Conservation (phyloP, 1,284 basidiomycete species). For the Ganoderma sp. region DNA sequence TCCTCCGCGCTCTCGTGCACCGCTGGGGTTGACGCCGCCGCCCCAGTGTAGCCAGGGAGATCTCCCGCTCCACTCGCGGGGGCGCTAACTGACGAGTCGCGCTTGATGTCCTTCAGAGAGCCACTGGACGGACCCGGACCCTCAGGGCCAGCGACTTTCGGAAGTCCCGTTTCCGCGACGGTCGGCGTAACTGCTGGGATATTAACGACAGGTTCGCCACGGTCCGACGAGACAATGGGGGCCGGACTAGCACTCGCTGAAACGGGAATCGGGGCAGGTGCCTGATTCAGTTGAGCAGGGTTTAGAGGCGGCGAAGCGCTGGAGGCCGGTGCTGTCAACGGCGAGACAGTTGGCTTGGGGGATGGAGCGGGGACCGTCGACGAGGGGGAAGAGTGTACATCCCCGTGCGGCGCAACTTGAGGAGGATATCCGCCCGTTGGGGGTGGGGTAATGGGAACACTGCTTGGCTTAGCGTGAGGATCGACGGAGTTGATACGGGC, state of each 20-base stretch:
- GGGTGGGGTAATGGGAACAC: slow-evolving; percentile 52
- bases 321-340: slow-evolving; percentile 28
- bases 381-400: slow-evolving; percentile 16
- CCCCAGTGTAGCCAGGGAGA: slow-evolving; percentile 18
- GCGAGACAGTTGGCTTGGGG: slow-evolving; percentile 25
- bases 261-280: slow-evolving; percentile 60
- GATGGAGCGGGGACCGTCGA: slow-evolving; percentile 16
- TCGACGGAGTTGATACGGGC: slow-evolving; percentile 54
- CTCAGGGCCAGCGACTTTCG: slow-evolving; percentile 57
- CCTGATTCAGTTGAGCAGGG: slow-evolving; percentile 58
- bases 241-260: slow-evolving; percentile 44
- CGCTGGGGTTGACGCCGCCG: background rate
- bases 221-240: slow-evolving; percentile 38
- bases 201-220: slow-evolving; percentile 40
- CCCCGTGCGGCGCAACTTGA: slow-evolving; percentile 27
- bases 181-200: slow-evolving; percentile 55
- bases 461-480: slow-evolving; percentile 39
- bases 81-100: slow-evolving; percentile 25
- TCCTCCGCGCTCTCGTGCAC: slow-evolving; percentile 47
- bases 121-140: slow-evolving; percentile 73
- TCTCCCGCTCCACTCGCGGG: slow-evolving; percentile 10
- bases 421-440: slow-evolving; percentile 29
- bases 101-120: slow-evolving; percentile 59
- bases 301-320: slow-evolving; percentile 53
- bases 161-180: slow-evolving; percentile 65